These are phyloP conservation scores for Ogataea methanolica DNA, from an alignment of 805 yeast species.

Conservation along the genomic window DNA sequence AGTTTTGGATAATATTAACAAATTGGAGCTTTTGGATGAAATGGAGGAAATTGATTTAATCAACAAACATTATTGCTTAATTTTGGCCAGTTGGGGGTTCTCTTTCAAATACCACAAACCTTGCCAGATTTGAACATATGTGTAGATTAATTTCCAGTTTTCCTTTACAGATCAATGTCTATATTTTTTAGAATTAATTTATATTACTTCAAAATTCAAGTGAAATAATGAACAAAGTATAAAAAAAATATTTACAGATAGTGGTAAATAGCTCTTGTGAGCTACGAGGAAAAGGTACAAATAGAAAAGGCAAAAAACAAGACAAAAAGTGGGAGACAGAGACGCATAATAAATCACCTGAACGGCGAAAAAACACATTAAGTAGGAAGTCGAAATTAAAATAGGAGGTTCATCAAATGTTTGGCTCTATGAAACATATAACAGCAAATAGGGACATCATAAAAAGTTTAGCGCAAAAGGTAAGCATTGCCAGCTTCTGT, in stretches of 20 bases:
- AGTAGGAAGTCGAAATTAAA: background rate
- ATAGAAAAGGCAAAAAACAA: background rate
- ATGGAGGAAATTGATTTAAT: constrained; percentile 64
- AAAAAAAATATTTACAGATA: background rate
- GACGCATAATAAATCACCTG: background rate
- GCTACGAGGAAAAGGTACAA: background rate
- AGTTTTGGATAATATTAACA: constrained; percentile 42
- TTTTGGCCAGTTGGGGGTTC: constrained; percentile 24
- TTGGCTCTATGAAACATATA: too few relatives aligned
- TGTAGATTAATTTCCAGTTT: too few relatives aligned
- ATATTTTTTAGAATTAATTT: background rate
- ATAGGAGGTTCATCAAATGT: background rate
- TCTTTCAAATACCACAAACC: constrained; percentile 4
- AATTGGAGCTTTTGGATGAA: constrained; percentile 68
- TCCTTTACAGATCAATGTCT: too few relatives aligned
- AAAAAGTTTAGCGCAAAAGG: too few relatives aligned
- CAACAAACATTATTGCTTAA: constrained; percentile 55
- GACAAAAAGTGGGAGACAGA: background rate
- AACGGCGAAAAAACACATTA: background rate
- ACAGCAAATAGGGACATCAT: too few relatives aligned
- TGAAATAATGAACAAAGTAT: background rate
- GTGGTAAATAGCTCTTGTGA: background rate
- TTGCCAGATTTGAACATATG: constrained; percentile 4
- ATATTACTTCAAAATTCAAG: background rate
- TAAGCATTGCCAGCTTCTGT: too few relatives aligned